Conservation (phyloP, 441 rosid species). For the Monsonia emarginata region DNA sequence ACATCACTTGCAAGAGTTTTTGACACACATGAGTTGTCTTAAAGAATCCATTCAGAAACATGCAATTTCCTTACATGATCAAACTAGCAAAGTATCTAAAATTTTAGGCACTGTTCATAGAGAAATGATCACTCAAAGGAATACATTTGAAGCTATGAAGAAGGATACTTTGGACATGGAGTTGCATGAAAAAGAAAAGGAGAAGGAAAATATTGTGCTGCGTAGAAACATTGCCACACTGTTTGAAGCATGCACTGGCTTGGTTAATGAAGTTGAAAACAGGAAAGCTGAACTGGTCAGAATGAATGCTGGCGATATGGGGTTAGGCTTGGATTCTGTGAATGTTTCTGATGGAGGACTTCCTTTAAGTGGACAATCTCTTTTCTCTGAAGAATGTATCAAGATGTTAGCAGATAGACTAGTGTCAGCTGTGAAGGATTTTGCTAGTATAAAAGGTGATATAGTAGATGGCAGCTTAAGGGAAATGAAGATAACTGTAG, state of each 20-base stretch:
- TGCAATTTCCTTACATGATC: conserved; percentile 39
- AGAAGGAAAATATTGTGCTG: conserved; percentile 42
- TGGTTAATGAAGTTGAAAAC: conserved; percentile 61
- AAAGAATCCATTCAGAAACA: conserved; percentile 46
- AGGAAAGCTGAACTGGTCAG: conserved; percentile 40
- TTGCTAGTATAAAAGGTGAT: conserved; percentile 41
- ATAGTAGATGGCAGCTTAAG: conserved; percentile 41
- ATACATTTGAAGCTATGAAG: conserved; percentile 36
- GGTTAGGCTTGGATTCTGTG: conserved; percentile 27
- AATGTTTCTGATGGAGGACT: conserved; percentile 20
- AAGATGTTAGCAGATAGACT: conserved; percentile 51
- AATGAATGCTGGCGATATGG: conserved; percentile 24
- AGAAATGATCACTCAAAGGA: conserved; percentile 34
- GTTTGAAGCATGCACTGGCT: conserved; percentile 56
- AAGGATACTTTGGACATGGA: conserved; percentile 32
- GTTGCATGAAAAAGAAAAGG: conserved; percentile 43
- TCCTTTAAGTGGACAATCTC: conserved; percentile 23
- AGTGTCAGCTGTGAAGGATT: conserved; percentile 39
- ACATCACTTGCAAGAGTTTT: conserved; percentile 47
- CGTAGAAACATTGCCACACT: conserved; percentile 50
- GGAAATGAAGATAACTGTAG: conserved; percentile 62
- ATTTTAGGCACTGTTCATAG: conserved; percentile 30
- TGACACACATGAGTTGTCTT: conserved; percentile 31
- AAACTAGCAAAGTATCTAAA: conserved; percentile 40
- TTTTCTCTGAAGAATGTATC: conserved; percentile 51